A percentile compares a stretch with the other conserved stretches of the same genome.
Evolutionary conservation across 441 rosid genomes (phyloP).

Genomic region (Francoa sonchifolia): DNA sequence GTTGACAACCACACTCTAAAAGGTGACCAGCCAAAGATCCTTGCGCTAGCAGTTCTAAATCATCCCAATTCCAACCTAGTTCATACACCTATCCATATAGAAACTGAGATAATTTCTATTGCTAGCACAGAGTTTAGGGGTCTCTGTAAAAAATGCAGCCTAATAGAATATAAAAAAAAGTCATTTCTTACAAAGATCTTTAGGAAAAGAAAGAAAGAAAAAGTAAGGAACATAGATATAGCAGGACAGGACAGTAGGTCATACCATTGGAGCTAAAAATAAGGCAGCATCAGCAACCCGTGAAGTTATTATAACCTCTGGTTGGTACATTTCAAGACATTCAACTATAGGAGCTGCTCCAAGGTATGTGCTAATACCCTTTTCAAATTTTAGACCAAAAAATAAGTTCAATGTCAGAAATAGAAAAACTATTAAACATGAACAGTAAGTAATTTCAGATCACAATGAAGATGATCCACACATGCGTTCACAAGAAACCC

Average conservation of each 20-base stretch:
- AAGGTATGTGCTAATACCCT: conserved; percentile 79
- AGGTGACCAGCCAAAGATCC: conserved; percentile 88
- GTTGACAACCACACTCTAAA: conserved; percentile 91
- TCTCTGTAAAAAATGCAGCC: neutral
- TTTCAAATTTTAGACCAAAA: conserved; percentile 18
- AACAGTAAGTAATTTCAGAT: too few relatives aligned
- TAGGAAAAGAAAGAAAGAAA: neutral
- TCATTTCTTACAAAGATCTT: neutral
- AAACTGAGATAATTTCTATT: conserved; percentile 9
- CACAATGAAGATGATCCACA: too few relatives aligned
- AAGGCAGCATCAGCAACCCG: conserved; percentile 89
- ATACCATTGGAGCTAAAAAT: conserved; percentile 89
- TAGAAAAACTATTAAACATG: too few relatives aligned
- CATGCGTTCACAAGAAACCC: too few relatives aligned
- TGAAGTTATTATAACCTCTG: conserved; percentile 70
- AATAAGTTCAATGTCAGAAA: neutral
- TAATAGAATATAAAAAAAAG: neutral
- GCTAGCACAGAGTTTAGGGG: neutral
- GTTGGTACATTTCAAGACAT: conserved; percentile 74
- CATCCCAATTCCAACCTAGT: conserved; percentile 93
- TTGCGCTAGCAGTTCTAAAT: conserved; percentile 59
- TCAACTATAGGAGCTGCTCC: conserved; percentile 93
- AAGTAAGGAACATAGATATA: neutral
- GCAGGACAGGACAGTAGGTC: neutral
- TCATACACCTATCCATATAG: conserved; percentile 52